Base-by-base conservation (phyloP, 768 basidiomycete species). In the Boletus coccyginus region DNA sequence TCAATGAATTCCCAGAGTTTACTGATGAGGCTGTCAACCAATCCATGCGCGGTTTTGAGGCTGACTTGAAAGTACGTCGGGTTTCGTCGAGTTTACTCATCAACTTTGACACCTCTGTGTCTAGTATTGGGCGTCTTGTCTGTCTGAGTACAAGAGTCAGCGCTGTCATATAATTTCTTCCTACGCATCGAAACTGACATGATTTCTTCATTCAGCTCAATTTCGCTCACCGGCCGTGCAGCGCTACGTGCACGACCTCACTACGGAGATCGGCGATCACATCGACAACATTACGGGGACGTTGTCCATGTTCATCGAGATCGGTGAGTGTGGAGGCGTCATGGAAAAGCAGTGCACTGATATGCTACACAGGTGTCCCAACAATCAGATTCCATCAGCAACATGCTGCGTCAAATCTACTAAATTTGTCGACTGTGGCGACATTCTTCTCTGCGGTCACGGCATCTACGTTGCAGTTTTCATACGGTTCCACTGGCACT, bases 1-100 rank as follows among this genome's bases (percentile, higher is more conserved):
- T 82, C 48, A 81, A 82, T 42, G 82, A 82, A 48, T 83, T 82
- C 43, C 81, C 81, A 1, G 81, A 83, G 63, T 83, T 81, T 49
- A 77, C 73, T 14, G 79, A 83, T 32, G 81, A 82, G 50, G 76
- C 75, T 0, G 74, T 82, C 41, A 80, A 82, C 54, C 69, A 75
- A 24, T 79, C 80, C 43, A 78, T 82, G 63, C 59, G 75, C 31
- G 72, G 77, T 1, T 77, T 83, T 14, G 78, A 82, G 58, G 78
- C 74, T 1, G 81, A 82, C 59, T 63, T 83, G 40, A 81, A 77
- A 68, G 79, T 78, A 60, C 19, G 71, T 60, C 21, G 7, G 38
- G 3, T 64, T 55, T 47, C 38, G 11, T 17, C 31, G 17, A n/a
- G 33, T 46, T 39, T 21, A 35, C 47, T 44, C 47, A 32, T 44